A percentile compares a stretch with the other conserved stretches of the same genome.
phyloP scores from a whole-genome alignment of 768 basidiomycete genomes.

The Podaxis carcinomalis region DNA sequence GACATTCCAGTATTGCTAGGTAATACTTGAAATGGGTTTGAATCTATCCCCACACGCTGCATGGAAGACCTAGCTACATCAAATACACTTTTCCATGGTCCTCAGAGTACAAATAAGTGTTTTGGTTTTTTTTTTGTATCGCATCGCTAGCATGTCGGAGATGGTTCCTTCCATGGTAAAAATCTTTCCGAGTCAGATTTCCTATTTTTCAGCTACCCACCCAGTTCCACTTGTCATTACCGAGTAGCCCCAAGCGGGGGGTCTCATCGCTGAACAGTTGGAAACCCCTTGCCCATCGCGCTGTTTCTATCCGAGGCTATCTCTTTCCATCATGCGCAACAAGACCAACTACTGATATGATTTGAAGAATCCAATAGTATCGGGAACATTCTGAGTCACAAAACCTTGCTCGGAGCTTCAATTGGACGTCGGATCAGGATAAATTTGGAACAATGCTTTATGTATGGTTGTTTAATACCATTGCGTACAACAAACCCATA shows the following conservation, averaged over 20 bases:
- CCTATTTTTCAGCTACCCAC: background rate
- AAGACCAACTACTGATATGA: too few species aligned
- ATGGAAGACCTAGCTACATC: too few species aligned
- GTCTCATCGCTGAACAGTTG: background rate
- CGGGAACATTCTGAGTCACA: background rate
- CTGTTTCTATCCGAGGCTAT: background rate
- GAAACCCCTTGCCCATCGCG: background rate
- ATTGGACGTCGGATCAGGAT: background rate
- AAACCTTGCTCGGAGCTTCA: background rate
- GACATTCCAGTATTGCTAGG: too few species aligned
- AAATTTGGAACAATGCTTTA: background rate
- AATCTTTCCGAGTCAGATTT: background rate
- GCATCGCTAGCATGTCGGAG: too few species aligned
- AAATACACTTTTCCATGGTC: too few species aligned
- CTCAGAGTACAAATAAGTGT: too few species aligned
- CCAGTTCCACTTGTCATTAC: background rate
- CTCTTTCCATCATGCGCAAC: background rate
- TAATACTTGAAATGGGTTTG: too few species aligned
- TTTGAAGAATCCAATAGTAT: too few species aligned
- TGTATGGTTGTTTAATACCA: background rate
- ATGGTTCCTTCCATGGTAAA: too few species aligned
- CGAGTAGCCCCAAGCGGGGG: background rate
- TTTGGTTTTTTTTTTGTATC: too few species aligned
- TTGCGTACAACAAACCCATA: background rate
- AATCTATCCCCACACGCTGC: too few species aligned